A percentile compares a stretch with the other conserved stretches of the same genome.
Conservation (phyloP, 2,329 filamentous ascomycete species). For the Aspergillus novofumigatus region DNA sequence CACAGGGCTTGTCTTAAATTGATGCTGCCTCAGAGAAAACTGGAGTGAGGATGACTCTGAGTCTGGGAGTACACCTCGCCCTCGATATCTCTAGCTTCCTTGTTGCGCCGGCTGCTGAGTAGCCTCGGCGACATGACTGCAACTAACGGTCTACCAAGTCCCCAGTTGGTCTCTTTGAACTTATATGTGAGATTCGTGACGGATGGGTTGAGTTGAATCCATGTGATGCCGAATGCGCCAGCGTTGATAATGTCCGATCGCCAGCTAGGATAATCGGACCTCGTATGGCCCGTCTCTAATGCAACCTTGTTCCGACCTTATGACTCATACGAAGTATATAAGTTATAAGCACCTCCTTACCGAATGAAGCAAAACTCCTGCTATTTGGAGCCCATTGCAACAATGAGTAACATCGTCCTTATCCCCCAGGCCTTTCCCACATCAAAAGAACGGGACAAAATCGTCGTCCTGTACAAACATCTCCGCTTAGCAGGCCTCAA, state of each 20-base stretch:
- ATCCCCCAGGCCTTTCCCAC: not conserved
- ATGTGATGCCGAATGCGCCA: not conserved
- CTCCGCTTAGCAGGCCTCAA: slow-evolving; percentile 4
- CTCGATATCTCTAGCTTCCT: not conserved
- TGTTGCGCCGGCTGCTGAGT: not conserved
- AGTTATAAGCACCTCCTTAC: not conserved
- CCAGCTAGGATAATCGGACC: not conserved
- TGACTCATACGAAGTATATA: not conserved
- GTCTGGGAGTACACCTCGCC: too few relatives aligned
- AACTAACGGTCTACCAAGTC: not conserved
- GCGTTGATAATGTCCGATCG: not conserved
- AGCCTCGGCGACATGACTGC: not conserved
- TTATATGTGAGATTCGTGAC: not conserved
- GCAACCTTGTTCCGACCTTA: not conserved
- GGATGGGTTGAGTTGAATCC: not conserved
- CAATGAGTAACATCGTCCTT: not conserved
- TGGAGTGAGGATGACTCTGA: not conserved
- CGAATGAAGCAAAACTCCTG: not conserved
- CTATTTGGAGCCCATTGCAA: not conserved
- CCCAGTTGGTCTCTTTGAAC: not conserved
- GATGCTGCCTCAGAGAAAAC: not conserved
- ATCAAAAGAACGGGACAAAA: not conserved
- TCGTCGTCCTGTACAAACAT: slow-evolving; percentile 1
- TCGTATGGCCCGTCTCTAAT: not conserved
- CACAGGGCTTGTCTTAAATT: not conserved